Percentiles rank a stretch among this genome's conserved stretches.
phyloP scores from a whole-genome alignment of 1,284 basidiomycete genomes.

The Rugosomyces carneus region DNA sequence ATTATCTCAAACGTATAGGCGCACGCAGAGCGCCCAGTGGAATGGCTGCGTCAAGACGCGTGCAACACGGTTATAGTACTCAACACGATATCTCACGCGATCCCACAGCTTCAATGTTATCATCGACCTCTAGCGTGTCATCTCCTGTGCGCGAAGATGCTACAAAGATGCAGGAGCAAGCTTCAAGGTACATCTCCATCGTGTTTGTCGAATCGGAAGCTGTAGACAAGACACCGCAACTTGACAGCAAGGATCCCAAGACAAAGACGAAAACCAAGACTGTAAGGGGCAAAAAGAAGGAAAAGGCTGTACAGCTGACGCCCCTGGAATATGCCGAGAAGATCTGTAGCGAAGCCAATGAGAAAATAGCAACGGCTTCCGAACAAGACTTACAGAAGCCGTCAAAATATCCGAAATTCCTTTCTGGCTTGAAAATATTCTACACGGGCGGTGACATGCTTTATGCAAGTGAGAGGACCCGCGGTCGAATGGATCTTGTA shows the following conservation, averaged over 20 bases:
- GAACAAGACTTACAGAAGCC: constrained; percentile 12
- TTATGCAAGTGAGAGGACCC: constrained; percentile 43
- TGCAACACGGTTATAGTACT: not conserved
- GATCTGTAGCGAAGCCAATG: constrained; percentile 23
- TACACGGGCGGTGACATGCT: constrained; percentile 53
- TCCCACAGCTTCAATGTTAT: not conserved
- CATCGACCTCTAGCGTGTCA: not conserved
- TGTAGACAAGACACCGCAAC: constrained; percentile 18
- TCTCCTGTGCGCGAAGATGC: not conserved
- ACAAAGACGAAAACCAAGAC: constrained; percentile 13
- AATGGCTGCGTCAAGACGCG: not conserved
- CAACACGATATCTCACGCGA: not conserved
- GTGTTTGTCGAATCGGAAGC: constrained; percentile 5
- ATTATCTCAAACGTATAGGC: constrained; percentile 26
- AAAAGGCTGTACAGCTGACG: constrained; percentile 16
- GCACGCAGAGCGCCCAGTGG: not conserved
- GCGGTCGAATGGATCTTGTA: constrained; percentile 55
- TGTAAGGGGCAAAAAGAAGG: constrained; percentile 18
- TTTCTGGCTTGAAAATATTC: constrained; percentile 49
- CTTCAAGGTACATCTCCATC: not conserved
- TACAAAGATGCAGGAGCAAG: not conserved
- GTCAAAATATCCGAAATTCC: constrained; percentile 25
- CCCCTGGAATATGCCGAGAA: constrained; percentile 28
- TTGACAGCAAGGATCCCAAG: constrained; percentile 14
- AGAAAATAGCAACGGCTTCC: constrained; percentile 13